Conservation (phyloP, 2,329 filamentous ascomycete genomes). For the Elsinoe fawcettii region DNA sequence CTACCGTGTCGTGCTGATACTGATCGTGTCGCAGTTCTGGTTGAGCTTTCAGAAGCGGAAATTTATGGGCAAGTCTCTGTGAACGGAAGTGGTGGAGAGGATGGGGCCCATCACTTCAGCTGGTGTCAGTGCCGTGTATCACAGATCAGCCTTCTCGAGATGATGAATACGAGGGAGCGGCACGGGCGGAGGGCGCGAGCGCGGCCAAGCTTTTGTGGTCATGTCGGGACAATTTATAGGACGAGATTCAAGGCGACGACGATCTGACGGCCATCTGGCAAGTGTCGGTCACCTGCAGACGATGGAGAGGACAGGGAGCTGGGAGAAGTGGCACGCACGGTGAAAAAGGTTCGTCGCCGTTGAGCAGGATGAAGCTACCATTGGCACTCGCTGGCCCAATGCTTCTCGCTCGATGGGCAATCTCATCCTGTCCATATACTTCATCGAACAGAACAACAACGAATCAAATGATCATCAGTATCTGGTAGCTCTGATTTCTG, state of each 20-base stretch:
- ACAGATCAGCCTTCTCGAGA: background rate
- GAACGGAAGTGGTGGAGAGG: background rate
- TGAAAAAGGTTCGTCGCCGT: background rate
- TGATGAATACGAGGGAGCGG: background rate
- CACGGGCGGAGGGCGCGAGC: background rate
- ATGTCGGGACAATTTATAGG: background rate
- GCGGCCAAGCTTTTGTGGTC: background rate
- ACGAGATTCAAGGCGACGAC: background rate
- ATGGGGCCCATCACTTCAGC: background rate
- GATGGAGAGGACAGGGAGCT: background rate
- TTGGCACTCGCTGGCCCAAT: background rate
- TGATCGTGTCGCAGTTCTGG: conserved; percentile 75
- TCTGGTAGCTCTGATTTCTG: too few relatives aligned
- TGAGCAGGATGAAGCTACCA: background rate
- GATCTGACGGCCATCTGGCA: background rate
- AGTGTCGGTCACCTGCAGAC: background rate
- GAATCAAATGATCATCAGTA: background rate
- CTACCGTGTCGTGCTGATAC: conserved; percentile 15
- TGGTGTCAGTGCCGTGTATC: background rate
- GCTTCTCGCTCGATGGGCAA: background rate
- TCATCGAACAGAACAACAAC: background rate
- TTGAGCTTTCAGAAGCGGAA: conserved; percentile 97
- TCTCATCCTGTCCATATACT: background rate
- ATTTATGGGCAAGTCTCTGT: conserved; percentile 84
- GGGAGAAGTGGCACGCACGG: too few relatives aligned